Percentiles rank a stretch among this genome's conserved stretches.
Conservation (phyloP, 129 eudicot genomes). For the Tagetes patula region DNA sequence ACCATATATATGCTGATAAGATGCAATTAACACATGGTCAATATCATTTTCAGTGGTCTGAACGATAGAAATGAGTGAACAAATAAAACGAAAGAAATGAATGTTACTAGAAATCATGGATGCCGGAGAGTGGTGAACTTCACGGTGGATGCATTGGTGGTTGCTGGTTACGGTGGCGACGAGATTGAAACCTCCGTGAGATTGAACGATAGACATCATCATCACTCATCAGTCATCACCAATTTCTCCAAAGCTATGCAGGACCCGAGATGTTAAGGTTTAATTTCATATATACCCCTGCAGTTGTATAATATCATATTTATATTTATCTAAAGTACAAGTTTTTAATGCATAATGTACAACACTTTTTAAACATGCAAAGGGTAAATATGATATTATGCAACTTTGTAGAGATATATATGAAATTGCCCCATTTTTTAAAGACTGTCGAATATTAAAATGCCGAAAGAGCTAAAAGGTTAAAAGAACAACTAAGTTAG, state of each 20-base stretch:
- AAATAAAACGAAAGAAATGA: neutral
- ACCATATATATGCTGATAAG: neutral
- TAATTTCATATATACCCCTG: too few species aligned
- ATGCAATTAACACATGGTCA: conserved; percentile 14
- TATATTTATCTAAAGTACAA: too few species aligned
- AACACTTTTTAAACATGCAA: too few species aligned
- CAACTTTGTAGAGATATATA: too few species aligned
- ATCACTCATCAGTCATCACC: conserved; percentile 13
- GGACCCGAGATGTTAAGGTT: neutral
- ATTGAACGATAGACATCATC: conserved; percentile 63
- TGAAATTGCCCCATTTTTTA: too few species aligned
- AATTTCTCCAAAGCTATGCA: conserved; percentile 44
- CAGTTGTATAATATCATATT: too few species aligned
- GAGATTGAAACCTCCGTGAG: conserved; percentile 35
- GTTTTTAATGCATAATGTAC: too few species aligned
- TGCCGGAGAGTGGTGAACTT: conserved; percentile 31
- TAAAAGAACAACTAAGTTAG: too few species aligned
- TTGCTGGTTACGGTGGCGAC: conserved; percentile 37
- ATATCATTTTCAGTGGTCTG: neutral
- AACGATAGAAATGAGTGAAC: neutral
- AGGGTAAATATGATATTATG: too few species aligned
- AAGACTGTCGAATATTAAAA: too few species aligned
- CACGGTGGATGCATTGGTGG: conserved; percentile 37
- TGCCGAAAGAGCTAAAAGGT: too few species aligned
- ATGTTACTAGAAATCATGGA: conserved; percentile 35